Conservation (phyloP, 2,329 filamentous ascomycete genomes). For the Rachicladosporium sp. region DNA sequence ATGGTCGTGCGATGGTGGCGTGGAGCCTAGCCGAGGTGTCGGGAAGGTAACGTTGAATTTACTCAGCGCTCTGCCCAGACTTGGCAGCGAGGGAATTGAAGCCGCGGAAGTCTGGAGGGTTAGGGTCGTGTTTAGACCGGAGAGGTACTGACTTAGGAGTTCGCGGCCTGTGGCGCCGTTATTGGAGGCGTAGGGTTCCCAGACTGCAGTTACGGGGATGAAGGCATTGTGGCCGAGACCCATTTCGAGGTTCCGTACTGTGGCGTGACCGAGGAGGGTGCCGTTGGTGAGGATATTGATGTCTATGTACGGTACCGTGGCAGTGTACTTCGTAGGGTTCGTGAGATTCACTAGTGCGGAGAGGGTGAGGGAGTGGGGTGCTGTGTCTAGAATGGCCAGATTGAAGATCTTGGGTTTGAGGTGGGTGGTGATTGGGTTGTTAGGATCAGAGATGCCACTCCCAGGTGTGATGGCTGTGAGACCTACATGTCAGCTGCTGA, state of each 20-base stretch:
- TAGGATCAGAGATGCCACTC: conserved; percentile 1
- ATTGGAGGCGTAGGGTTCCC: conserved; percentile 55
- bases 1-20: conserved; percentile 25
- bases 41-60: conserved; percentile 58
- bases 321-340: conserved; percentile 81
- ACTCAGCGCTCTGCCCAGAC: conserved; percentile 60
- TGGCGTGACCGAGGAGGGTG: conserved; percentile 63
- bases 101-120: conserved; percentile 57
- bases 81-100: conserved; percentile 62
- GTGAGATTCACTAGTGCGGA: conserved; percentile 67
- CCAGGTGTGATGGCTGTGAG: conserved; percentile 6
- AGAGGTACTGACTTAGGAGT: conserved; percentile 74
- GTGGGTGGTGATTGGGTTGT: conserved; percentile 1
- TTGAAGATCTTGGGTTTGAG: conserved; percentile 55
- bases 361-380: conserved; percentile 56
- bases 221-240: conserved; percentile 59
- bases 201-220: conserved; percentile 54
- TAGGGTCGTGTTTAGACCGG: conserved; percentile 73
- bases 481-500: no score
- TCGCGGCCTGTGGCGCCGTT: conserved; percentile 54
- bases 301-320: conserved; percentile 66
- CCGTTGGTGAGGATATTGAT: conserved; percentile 64
- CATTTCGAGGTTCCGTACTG: conserved; percentile 51
- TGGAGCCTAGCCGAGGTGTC: conserved; percentile 54
- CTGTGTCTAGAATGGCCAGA: conserved; percentile 61